Evolutionary conservation across 1,139 yeast species (phyloP).

Genomic region (Candida sp.): DNA sequence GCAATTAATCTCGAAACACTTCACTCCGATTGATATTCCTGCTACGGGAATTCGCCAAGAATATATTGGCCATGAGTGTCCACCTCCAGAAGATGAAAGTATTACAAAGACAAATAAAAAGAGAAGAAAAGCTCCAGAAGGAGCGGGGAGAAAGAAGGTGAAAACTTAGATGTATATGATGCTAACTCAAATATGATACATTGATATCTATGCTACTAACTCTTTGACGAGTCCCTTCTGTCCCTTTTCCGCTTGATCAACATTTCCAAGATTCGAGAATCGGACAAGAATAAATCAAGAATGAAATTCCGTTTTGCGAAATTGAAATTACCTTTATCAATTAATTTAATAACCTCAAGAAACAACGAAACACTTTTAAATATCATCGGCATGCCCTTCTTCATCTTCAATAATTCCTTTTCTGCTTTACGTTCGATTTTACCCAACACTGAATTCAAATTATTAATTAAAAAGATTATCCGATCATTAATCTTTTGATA

Average conservation of each 20-base stretch:
- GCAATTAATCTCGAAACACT: constrained; percentile 30
- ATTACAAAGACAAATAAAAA: constrained; percentile 5
- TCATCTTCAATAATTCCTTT: constrained; percentile 56
- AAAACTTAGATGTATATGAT: background rate
- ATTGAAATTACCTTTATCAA: constrained; percentile 68
- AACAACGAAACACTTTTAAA: constrained; percentile 57
- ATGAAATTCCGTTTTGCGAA: constrained; percentile 63
- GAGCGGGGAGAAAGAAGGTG: constrained; percentile 8
- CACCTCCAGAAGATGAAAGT: constrained; percentile 2
- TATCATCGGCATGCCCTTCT: constrained; percentile 47
- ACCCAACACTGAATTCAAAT: constrained; percentile 61
- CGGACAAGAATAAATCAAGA: constrained; percentile 59
- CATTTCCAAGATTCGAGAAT: constrained; percentile 53
- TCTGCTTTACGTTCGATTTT: constrained; percentile 68
- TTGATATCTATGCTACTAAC: background rate
- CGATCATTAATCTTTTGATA: constrained; percentile 26
- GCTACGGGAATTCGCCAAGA: constrained; percentile 11
- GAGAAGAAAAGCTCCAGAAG: constrained; percentile 8
- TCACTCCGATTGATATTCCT: constrained; percentile 28
- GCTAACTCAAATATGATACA: background rate
- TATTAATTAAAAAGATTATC: constrained; percentile 48
- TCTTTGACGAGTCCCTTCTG: constrained; percentile 8
- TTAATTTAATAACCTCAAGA: constrained; percentile 54
- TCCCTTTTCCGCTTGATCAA: constrained; percentile 43
- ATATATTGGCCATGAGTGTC: constrained; percentile 10